Evolutionary conservation across 116 monocot genomes (phyloP).

Genomic region (Trichopus zeylanicus): DNA sequence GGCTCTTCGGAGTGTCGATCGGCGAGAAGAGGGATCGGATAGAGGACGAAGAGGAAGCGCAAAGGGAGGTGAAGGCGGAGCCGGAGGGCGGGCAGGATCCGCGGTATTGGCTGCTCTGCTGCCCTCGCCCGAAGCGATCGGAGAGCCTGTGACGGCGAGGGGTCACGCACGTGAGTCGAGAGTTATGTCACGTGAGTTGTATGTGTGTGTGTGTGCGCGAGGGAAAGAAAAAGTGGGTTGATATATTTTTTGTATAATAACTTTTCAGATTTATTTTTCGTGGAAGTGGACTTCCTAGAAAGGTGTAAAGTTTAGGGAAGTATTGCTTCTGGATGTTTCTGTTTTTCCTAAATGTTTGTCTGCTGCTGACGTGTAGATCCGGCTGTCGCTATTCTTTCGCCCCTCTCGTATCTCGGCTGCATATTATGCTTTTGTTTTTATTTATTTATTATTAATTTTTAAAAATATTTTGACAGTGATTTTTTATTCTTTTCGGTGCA

Average conservation of each 20-base stretch:
- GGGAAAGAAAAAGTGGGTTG: too few relatives aligned
- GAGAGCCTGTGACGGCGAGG: neutral
- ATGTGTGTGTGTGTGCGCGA: too few relatives aligned
- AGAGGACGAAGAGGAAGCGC: neutral
- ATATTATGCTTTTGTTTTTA: too few relatives aligned
- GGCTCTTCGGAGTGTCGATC: conserved; percentile 34
- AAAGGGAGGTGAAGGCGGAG: conserved; percentile 1
- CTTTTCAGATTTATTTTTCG: neutral
- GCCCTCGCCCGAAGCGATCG: neutral
- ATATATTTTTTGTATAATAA: too few relatives aligned
- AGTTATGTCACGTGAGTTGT: neutral
- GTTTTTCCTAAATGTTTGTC: too few relatives aligned
- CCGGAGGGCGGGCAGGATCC: neutral
- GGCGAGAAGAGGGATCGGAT: conserved; percentile 8
- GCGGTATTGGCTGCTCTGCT: neutral
- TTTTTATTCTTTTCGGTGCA: too few relatives aligned
- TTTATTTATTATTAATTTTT: too few relatives aligned
- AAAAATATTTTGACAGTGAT: too few relatives aligned
- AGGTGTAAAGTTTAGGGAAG: neutral
- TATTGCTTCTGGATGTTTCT: too few relatives aligned
- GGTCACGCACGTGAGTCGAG: neutral
- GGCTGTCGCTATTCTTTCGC: too few relatives aligned
- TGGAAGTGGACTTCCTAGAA: neutral
- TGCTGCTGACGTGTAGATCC: too few relatives aligned
- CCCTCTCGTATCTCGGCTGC: too few relatives aligned